Base-by-base conservation (phyloP, 495 filamentous ascomycete species). In the Penicillium taxi region DNA sequence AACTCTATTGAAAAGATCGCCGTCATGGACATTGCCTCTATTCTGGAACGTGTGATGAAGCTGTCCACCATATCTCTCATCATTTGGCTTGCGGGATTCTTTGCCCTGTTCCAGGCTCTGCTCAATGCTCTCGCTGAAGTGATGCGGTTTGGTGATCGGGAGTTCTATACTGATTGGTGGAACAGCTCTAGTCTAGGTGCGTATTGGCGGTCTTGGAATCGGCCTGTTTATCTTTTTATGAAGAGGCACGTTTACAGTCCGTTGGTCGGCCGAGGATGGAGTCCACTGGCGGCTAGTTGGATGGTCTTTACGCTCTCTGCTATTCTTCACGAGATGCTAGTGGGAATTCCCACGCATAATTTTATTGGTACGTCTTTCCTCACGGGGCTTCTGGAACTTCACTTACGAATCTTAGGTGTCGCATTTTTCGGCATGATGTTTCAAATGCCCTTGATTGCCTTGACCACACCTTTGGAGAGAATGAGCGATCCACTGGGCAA, bases 141-240 rank as follows among this genome's bases (percentile, higher is more conserved):
- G 5, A 86, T 86, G 69, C 68, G 70, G 23, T 98, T 98, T 46
- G 91, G 78, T 6, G 91, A 98, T 59, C 76, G 91, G 12, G 81
- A 90, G 30, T 98, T 96, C 56, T 98, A 98, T 56, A 80, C 83
- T 1, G 86, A 91, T 40, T 98, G 91, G 91, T 98, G 90, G 91
- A 98, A 98, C 52, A 86, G 80, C 28, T 77, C 79, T 11, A 84
- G 80, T 42, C 63, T 96, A 2, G 86, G 90, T 2, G 70, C 69
- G 6, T 98, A 98, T 66, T 98, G 91, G 91, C 74, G 86, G 15
- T 84, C 81, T 0, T 98, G 91, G 91, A 98, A 98, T 55, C 93
- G 91, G 48, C 91, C 91, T 2, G 90, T 96, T 8, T 93, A 93
- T 54, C 74, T 85, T 31, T 98, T 93, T 61, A 95, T 98, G 86